Evolutionary conservation across 768 basidiomycete genomes (phyloP).

Genomic region (Lactarius hengduanensis): DNA sequence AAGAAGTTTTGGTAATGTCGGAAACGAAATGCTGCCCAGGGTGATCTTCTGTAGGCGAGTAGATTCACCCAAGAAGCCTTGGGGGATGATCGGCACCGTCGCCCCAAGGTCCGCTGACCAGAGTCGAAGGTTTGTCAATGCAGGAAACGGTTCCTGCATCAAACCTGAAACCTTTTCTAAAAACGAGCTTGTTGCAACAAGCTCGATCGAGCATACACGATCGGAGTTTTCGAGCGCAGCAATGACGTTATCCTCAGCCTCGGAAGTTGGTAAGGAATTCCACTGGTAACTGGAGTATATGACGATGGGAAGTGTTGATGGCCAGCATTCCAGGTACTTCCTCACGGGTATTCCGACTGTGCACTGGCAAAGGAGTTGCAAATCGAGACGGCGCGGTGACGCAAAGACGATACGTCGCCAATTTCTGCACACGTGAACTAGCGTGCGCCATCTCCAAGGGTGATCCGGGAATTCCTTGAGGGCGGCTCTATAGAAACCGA

Average conservation of each 20-base stretch:
- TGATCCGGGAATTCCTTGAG: neutral
- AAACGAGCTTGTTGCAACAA: neutral
- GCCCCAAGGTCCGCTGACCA: too few species aligned
- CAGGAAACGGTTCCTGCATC: neutral
- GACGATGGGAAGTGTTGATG: neutral
- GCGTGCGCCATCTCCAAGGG: neutral
- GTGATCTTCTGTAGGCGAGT: neutral
- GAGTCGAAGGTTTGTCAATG: neutral
- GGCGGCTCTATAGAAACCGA: neutral
- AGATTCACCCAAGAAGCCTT: constrained; percentile 1
- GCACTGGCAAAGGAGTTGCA: neutral
- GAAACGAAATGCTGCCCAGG: neutral
- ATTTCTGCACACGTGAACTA: neutral
- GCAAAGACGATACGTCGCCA: neutral
- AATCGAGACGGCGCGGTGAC: neutral
- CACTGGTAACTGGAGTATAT: neutral
- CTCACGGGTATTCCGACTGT: neutral
- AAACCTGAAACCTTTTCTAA: neutral
- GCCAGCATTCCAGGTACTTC: neutral
- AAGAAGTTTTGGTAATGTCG: neutral
- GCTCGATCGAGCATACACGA: neutral
- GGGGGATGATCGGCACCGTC: neutral
- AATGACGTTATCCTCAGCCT: neutral
- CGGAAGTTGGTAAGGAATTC: accelerated
- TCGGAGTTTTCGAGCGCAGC: neutral